phyloP scores from a whole-genome alignment of 148 eudicot species.

The Dysphania ambrosioides region DNA sequence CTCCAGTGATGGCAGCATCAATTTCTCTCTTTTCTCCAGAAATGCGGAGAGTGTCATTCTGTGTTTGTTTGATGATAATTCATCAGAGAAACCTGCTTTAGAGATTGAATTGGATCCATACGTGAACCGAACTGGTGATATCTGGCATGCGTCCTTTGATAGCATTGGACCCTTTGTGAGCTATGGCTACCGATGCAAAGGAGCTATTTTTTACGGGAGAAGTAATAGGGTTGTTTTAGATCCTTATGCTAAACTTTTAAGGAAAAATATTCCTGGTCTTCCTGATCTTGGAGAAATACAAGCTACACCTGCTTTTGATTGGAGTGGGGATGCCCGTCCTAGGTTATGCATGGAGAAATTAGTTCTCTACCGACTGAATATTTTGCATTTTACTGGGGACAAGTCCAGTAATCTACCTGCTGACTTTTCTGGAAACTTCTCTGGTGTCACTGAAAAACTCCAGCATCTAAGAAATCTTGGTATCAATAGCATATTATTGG shows the following conservation, averaged over 20 bases:
- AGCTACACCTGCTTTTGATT: constrained; percentile 57
- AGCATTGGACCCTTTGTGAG: constrained; percentile 46
- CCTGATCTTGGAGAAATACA: constrained; percentile 50
- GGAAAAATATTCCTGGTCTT: constrained; percentile 27
- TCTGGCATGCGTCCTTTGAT: constrained; percentile 80
- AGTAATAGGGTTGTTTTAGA: constrained; percentile 53
- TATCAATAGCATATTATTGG: constrained; percentile 72
- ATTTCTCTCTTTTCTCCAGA: constrained; percentile 77
- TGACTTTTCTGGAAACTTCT: constrained; percentile 60
- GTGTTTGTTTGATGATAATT: constrained; percentile 60
- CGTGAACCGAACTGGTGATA: constrained; percentile 81
- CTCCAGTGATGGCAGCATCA: constrained; percentile 53
- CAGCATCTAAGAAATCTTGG: constrained; percentile 77
- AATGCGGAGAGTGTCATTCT: constrained; percentile 55
- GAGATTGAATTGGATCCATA: constrained; percentile 93
- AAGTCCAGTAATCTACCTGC: constrained; percentile 60
- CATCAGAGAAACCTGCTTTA: constrained; percentile 53
- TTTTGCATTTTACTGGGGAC: constrained; percentile 58
- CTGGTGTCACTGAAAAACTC: constrained; percentile 65
- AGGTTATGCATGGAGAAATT: constrained; percentile 67
- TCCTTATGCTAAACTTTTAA: constrained; percentile 72
- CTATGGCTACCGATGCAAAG: constrained; percentile 81
- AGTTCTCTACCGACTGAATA: constrained; percentile 73
- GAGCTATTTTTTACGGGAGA: constrained; percentile 23
- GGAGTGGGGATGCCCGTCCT: constrained; percentile 67